These are phyloP conservation scores for Microbotryum saponariae DNA, from an alignment of 1,284 basidiomycete genomes.

Conservation along the genomic window DNA sequence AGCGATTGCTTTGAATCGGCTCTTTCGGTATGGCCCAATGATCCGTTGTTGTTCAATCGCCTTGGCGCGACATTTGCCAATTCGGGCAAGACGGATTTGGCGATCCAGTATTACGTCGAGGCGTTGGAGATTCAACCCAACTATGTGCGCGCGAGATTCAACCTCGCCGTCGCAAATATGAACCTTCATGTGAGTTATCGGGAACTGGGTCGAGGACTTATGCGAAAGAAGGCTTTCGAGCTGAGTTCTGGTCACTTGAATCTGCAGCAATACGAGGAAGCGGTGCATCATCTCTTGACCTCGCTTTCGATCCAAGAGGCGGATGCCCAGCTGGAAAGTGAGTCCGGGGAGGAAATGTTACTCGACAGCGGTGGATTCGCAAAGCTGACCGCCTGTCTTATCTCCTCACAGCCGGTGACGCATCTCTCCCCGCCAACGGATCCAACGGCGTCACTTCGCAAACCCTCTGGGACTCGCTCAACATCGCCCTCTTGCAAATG, in stretches of 20 bases:
- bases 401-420: not conserved
- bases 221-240: not conserved
- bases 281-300: slow-evolving; percentile 73
- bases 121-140: slow-evolving; percentile 84
- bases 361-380: not conserved
- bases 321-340: slow-evolving; percentile 46
- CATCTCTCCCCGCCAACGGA: slow-evolving; percentile 44
- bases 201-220: not conserved
- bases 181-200: slow-evolving; percentile 60
- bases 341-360: not conserved
- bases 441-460: slow-evolving; percentile 62
- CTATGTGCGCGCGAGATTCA: slow-evolving; percentile 90
- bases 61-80: slow-evolving; percentile 95
- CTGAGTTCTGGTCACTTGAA: slow-evolving; percentile 5
- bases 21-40: slow-evolving; percentile 79
- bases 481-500: slow-evolving; percentile 28
- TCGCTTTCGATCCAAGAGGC: slow-evolving; percentile 68
- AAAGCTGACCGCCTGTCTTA: slow-evolving; percentile 10
- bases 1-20: slow-evolving; percentile 91
- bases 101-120: slow-evolving; percentile 79
- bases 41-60: slow-evolving; percentile 92
- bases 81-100: slow-evolving; percentile 65
- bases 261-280: slow-evolving; percentile 65
- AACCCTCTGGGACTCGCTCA: slow-evolving; percentile 72
- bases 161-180: slow-evolving; percentile 82